Evolutionary conservation across 768 basidiomycete genomes (phyloP).

Genomic region (Suillus cothurnatus): DNA sequence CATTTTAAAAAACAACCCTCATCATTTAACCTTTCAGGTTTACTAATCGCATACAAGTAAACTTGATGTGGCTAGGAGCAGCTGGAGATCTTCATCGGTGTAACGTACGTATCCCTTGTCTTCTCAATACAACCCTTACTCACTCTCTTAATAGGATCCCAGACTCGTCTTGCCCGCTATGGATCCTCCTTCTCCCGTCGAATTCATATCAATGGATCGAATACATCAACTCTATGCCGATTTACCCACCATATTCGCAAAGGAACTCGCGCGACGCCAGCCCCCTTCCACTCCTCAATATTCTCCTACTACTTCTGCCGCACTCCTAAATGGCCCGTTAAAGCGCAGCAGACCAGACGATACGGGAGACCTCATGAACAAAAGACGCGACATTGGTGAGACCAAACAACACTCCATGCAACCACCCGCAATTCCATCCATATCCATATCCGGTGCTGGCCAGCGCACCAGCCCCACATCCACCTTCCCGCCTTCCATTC

Average conservation of each 20-base stretch:
- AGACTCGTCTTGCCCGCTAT: slow-evolving; percentile 54
- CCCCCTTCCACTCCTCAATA: slow-evolving; percentile 22
- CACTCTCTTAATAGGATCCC: slow-evolving; percentile 29
- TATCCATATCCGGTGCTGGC: slow-evolving; percentile 23
- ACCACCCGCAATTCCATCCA: slow-evolving; percentile 38
- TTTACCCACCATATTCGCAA: slow-evolving; percentile 62
- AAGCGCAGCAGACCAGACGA: slow-evolving; percentile 70
- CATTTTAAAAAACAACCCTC: background rate
- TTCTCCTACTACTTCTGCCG: slow-evolving; percentile 20
- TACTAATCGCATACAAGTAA: slow-evolving; percentile 62
- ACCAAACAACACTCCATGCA: slow-evolving; percentile 49
- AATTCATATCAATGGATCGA: slow-evolving; percentile 56
- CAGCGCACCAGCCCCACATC: slow-evolving; percentile 25
- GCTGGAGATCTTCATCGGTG: slow-evolving; percentile 59
- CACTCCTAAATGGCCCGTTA: slow-evolving; percentile 35
- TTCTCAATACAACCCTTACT: slow-evolving; percentile 5
- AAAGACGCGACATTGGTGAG: slow-evolving; percentile 74
- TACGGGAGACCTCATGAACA: slow-evolving; percentile 45
- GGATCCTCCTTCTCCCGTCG: slow-evolving; percentile 54
- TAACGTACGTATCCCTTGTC: slow-evolving; percentile 40
- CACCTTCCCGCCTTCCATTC: slow-evolving; percentile 23
- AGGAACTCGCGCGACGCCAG: slow-evolving; percentile 55
- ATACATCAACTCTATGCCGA: slow-evolving; percentile 67
- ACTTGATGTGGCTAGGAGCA: slow-evolving; percentile 70
- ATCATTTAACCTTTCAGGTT: slow-evolving; percentile 47